Percentiles rank a stretch among this genome's conserved stretches.
Evolutionary conservation across 2,329 filamentous ascomycete genomes (phyloP).

Genomic region (Beauveria asiatica): DNA sequence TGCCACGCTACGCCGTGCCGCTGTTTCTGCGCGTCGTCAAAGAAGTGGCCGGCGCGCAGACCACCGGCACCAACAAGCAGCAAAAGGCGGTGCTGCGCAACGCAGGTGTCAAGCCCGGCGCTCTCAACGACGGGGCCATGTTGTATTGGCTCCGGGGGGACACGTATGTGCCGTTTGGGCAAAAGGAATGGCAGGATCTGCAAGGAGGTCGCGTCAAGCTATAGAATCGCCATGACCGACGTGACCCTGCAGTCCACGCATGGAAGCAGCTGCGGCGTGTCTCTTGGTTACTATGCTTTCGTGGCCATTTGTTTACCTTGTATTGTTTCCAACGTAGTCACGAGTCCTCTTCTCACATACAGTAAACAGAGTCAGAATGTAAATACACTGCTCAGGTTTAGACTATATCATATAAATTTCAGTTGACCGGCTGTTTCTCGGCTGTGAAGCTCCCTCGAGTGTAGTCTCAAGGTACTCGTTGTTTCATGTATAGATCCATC

Average conservation of each 20-base stretch:
- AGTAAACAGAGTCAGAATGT: not conserved
- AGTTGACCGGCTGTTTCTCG: not conserved
- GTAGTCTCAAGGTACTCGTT: not conserved
- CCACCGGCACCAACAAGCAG: conserved; percentile 83
- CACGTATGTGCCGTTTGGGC: conserved; percentile 59
- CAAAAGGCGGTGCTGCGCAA: conserved; percentile 67
- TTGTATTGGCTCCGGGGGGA: conserved; percentile 59
- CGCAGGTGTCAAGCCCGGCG: conserved; percentile 61
- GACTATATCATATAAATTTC: not conserved
- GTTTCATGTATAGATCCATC: not conserved
- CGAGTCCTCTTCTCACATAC: not conserved
- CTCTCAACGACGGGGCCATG: conserved; percentile 25
- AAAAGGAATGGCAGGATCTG: conserved; percentile 60
- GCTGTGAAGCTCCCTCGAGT: conserved; percentile 5
- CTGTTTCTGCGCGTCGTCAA: conserved; percentile 64
- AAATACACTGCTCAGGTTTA: not conserved
- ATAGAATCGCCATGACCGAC: conserved; percentile 25
- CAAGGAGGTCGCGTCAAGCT: conserved; percentile 62
- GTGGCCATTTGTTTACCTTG: not conserved
- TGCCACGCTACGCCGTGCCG: conserved; percentile 70
- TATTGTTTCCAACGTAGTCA: not conserved
- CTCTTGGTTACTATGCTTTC: not conserved
- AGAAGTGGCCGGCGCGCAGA: conserved; percentile 45
- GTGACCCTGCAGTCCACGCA: not conserved
- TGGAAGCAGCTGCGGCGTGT: not conserved